Evolutionary conservation across 345 rosid genomes (phyloP), one percentile per base, ranked within the genome.

Genomic region (Toxicodendron radicans): DNA sequence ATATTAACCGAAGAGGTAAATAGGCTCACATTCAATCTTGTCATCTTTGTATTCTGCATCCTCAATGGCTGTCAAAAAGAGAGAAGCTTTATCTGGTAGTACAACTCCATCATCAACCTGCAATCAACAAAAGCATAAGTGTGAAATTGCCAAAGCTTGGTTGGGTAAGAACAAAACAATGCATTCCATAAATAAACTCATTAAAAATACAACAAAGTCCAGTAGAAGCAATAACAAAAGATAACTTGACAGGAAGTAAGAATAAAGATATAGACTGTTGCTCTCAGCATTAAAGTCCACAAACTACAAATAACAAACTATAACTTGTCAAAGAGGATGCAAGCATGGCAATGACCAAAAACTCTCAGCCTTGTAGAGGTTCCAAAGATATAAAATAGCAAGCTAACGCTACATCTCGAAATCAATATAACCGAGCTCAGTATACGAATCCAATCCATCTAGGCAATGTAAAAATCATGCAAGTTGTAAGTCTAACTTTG

Each of bases 21-120:
- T 38, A 49, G 33, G 58, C 93, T 86, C 80, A 95, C 99, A 95
- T 85, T 91, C 98, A 33, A 95, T 95, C 83, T 95, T 95, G 77
- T 91, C 94, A 4, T 93, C 97, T 83, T 95, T 95, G 83, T 93
- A 95, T 45, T 91, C 97, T 2, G 98, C 96, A 83, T 95, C 99
- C 79, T 95, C 98, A 54, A 95, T 93, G 53, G 98, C 97, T 64
- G 98, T 91, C 84, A 95, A 80, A 83, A 78, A 83, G 27, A 95
- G 92, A 48, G 97, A 93, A 68, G 99, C 96, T 85, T 87, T 90
- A 81, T 95, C 98, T 65, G 99, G 99, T 49, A 93, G 85, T 71
- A 95, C 90, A 77, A 91, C 54, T 57, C 99, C 97, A 46, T 87
- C 96, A 75, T 83, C 81, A 73, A 87, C 93, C 98, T 95, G 83